Conservation (phyloP, 345 rosid genomes). For the Acer campestre region DNA sequence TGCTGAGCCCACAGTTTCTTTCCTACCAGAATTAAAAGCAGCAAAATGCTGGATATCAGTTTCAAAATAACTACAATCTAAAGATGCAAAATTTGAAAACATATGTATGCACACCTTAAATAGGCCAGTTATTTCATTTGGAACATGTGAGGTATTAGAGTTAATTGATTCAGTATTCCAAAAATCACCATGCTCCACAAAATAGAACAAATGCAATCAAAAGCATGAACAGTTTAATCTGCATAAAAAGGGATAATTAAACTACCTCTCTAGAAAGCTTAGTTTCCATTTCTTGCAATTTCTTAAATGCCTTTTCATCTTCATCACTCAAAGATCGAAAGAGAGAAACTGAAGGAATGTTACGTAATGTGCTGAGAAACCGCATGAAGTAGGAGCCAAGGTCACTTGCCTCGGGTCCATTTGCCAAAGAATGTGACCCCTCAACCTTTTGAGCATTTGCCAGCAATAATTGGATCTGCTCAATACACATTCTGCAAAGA, state of each 20-base stretch:
- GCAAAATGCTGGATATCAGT: neutral
- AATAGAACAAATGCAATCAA: neutral
- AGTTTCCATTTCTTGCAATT: slow-evolving; percentile 71
- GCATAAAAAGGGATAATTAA: neutral
- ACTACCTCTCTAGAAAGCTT: slow-evolving; percentile 74
- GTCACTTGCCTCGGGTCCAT: slow-evolving; percentile 64
- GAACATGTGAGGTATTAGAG: neutral
- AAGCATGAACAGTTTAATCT: neutral
- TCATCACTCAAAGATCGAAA: slow-evolving; percentile 74
- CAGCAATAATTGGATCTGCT: slow-evolving; percentile 82
- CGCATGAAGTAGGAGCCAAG: slow-evolving; percentile 80
- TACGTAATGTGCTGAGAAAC: slow-evolving; percentile 79
- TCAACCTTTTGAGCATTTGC: slow-evolving; percentile 77
- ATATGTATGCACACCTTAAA: neutral
- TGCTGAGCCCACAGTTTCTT: slow-evolving; percentile 49
- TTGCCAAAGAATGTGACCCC: slow-evolving; percentile 40
- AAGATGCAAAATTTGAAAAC: slow-evolving; percentile 1
- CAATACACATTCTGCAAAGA: slow-evolving; percentile 83
- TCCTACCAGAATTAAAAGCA: slow-evolving; percentile 59
- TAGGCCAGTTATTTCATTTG: neutral
- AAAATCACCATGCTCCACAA: neutral
- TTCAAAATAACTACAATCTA: neutral
- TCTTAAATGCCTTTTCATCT: slow-evolving; percentile 72
- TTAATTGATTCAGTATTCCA: neutral
- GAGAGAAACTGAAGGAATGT: slow-evolving; percentile 92